These are phyloP conservation scores for Nicotiana noctiflora DNA, from an alignment of 257 asterid genomes.

Conservation along the genomic window DNA sequence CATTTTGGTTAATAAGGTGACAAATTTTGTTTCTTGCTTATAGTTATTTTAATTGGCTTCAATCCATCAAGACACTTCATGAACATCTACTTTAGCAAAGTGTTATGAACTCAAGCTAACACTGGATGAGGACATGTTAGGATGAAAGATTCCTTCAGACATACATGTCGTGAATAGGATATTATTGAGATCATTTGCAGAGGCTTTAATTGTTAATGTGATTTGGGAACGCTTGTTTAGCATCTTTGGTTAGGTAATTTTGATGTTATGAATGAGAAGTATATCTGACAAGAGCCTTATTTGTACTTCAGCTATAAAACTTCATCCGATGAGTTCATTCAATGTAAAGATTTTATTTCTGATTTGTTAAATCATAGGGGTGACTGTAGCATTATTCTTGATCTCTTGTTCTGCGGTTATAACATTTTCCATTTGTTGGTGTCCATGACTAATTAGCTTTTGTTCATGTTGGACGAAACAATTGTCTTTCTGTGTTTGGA, in stretches of 20 bases:
- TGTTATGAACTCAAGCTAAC: slow-evolving; percentile 34
- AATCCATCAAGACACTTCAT: slow-evolving; percentile 88
- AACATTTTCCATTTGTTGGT: background rate
- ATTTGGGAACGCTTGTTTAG: background rate
- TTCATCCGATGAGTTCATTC: slow-evolving; percentile 1
- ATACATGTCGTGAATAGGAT: slow-evolving; percentile 9
- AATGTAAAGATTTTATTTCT: background rate
- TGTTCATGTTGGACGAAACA: background rate
- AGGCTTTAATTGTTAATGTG: slow-evolving; percentile 6
- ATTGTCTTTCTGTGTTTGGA: background rate
- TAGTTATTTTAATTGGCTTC: slow-evolving; percentile 86
- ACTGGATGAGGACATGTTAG: slow-evolving; percentile 10
- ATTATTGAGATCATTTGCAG: background rate
- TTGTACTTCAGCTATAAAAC: slow-evolving; percentile 1
- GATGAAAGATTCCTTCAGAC: slow-evolving; percentile 4
- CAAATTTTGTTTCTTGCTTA: slow-evolving; percentile 21
- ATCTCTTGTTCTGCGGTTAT: background rate
- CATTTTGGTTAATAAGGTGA: background rate
- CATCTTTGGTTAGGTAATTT: slow-evolving; percentile 4
- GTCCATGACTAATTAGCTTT: background rate
- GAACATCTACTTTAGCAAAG: slow-evolving; percentile 77
- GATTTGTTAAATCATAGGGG: background rate
- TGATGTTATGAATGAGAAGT: slow-evolving; percentile 7
- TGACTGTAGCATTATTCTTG: background rate
- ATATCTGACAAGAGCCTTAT: slow-evolving; percentile 3